phyloP scores from a whole-genome alignment of 495 filamentous ascomycete genomes.

The Talaromyces stipitatus region DNA sequence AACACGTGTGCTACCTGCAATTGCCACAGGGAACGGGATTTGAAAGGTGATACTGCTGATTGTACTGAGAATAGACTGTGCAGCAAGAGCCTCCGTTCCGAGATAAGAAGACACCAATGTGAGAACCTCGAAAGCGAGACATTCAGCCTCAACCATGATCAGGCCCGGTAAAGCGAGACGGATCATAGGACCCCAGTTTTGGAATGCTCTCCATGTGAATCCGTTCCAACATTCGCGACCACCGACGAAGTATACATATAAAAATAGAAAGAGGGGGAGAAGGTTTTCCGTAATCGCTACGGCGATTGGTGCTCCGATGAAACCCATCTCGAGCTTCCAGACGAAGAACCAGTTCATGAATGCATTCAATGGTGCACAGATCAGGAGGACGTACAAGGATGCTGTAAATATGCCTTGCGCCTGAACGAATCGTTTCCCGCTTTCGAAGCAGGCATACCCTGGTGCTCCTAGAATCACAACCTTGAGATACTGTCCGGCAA shows the following conservation, averaged over 20 bases:
- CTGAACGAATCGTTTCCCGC: slow-evolving; percentile 65
- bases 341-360: slow-evolving; percentile 71
- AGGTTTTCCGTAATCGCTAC: slow-evolving; percentile 75
- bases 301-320: slow-evolving; percentile 76
- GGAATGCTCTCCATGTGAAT: slow-evolving; percentile 57
- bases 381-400: slow-evolving; percentile 55
- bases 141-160: slow-evolving; percentile 89
- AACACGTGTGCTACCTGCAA: slow-evolving; percentile 56
- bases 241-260: slow-evolving; percentile 55
- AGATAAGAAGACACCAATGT: slow-evolving; percentile 66
- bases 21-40: slow-evolving; percentile 58
- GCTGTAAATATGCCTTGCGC: slow-evolving; percentile 67
- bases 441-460: slow-evolving; percentile 65
- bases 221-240: slow-evolving; percentile 73
- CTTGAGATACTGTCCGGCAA: slow-evolving; percentile 63
- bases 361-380: slow-evolving; percentile 66
- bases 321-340: slow-evolving; percentile 69
- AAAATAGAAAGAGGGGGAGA: slow-evolving; percentile 65
- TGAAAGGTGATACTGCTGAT: slow-evolving; percentile 55
- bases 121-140: slow-evolving; percentile 74
- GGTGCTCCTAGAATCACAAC: slow-evolving; percentile 60
- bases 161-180: slow-evolving; percentile 76
- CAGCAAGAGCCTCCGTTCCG: slow-evolving; percentile 60
- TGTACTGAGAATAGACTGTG: slow-evolving; percentile 59
- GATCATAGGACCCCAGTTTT: slow-evolving; percentile 86